Evolutionary conservation across 163 green algal genomes (phyloP).

Genomic region (Scenedesmus sp.): DNA sequence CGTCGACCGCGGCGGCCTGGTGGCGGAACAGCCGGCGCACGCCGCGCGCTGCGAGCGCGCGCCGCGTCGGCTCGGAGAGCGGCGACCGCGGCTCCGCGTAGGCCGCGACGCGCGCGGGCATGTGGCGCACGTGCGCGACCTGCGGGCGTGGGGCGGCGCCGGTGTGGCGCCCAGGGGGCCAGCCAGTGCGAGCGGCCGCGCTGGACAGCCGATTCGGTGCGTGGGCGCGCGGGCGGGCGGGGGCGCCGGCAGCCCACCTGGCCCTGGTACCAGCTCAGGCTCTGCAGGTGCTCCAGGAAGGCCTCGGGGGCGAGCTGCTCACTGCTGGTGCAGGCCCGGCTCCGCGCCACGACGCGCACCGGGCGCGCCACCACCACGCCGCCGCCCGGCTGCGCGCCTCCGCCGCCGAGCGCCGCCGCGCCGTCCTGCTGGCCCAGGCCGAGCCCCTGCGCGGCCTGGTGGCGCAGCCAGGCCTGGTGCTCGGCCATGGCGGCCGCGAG

Average conservation of each 20-base stretch:
- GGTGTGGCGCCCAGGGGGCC: background rate
- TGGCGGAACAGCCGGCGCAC: conserved; percentile 73
- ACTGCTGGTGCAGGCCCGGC: conserved; percentile 59
- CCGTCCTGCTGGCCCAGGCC: background rate
- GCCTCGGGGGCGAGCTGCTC: conserved; percentile 47
- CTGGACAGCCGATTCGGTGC: no score
- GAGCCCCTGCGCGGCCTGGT: background rate
- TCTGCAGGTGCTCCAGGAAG: conserved; percentile 79
- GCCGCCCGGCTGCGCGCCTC: no score
- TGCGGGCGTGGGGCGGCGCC: conserved; percentile 26
- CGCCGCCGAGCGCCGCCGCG: no score
- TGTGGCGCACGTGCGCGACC: conserved; percentile 69
- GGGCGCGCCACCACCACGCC: conserved; percentile 26
- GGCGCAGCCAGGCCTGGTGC: background rate
- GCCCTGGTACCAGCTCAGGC: conserved; percentile 71
- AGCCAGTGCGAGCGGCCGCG: no score
- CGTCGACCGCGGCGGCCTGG: conserved; percentile 77
- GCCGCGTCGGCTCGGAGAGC: conserved; percentile 49
- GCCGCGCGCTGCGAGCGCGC: conserved; percentile 56
- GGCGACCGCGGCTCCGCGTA: conserved; percentile 30
- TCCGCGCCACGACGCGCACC: conserved; percentile 52
- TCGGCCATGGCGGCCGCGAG: background rate
- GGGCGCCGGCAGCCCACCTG: conserved; percentile 55
- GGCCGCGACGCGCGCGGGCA: conserved; percentile 56
- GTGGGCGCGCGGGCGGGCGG: no score